Evolutionary conservation across 257 asterid genomes (phyloP), one percentile per base, ranked within the genome.

Genomic region (Lantana camara): DNA sequence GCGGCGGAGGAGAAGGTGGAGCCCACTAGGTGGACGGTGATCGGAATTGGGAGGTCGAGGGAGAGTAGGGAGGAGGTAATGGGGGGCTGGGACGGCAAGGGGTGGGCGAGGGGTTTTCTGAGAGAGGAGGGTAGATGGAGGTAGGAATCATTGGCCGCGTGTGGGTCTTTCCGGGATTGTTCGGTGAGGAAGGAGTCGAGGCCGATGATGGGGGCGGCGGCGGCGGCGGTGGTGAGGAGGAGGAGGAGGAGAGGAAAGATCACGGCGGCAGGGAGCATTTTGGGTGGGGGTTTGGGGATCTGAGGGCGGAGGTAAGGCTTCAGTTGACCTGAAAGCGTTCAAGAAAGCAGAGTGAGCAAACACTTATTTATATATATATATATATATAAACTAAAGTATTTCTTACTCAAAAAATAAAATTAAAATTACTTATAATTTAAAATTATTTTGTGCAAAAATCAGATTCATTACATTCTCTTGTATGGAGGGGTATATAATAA

Each of bases 21-120:
- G 0, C 98, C 98, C 1, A 92, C 96, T 9, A 92, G 76, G 77
- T 85, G 95, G 50, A 92, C 78, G 37, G 85, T 74, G 66, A 92
- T 59, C 30, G 96, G 96, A 19, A 93, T 65, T 60, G 94, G 83
- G 38, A 93, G 72, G 42, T 74, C 40, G 68, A 87, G 79, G 57
- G 87, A 69, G 24, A 81, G 83, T 72, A 85, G 82, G 50, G 96
- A 72, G 73, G 95, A 42, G 49, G 88, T 67, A 66, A 70, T 21
- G 16, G 84, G 79, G 12, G 91, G 81, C 48, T 40, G 74, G 58
- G 68, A 62, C 45, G 54, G 42, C 64, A 77, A 57, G 64, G 83
- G 77, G 47, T 72, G 80, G 48, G 84, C 35, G 63, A 89, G 88
- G 57, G 82, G 73, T 56, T 49, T 75, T 70, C 67, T 92, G 51